phyloP scores from a whole-genome alignment of 192 early-diverging fungal genomes.

The Podochytrium sp. region DNA sequence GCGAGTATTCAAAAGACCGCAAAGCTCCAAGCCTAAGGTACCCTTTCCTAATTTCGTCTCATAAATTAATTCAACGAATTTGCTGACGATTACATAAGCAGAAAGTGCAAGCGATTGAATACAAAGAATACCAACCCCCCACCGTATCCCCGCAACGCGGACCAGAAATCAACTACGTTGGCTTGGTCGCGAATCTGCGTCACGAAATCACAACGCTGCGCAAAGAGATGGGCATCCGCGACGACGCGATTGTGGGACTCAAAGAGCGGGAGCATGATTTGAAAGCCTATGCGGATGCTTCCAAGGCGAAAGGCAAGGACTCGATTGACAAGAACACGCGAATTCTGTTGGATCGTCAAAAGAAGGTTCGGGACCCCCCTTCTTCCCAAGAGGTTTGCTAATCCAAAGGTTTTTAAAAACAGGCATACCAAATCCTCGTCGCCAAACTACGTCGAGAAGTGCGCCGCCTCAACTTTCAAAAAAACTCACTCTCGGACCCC shows the following conservation, averaged over 20 bases:
- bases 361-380: slow-evolving; percentile 40
- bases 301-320: slow-evolving; percentile 24
- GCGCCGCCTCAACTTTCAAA: slow-evolving; percentile 50
- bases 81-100: neutral
- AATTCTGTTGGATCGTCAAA: slow-evolving; percentile 48
- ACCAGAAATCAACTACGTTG: slow-evolving; percentile 27
- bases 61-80: neutral
- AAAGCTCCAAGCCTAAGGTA: neutral
- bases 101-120: neutral
- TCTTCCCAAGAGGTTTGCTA: neutral
- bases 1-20: slow-evolving; percentile 16
- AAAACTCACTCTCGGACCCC: slow-evolving; percentile 51
- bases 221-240: slow-evolving; percentile 30
- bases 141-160: neutral
- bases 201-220: slow-evolving; percentile 18
- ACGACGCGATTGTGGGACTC: slow-evolving; percentile 29
- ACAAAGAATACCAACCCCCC: neutral
- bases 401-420: neutral
- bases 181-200: slow-evolving; percentile 20
- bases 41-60: neutral
- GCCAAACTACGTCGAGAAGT: slow-evolving; percentile 49
- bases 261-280: slow-evolving; percentile 25
- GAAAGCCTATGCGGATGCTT: slow-evolving; percentile 9
- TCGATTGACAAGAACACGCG: slow-evolving; percentile 43
- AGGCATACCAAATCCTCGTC: slow-evolving; percentile 56